phyloP scores from a whole-genome alignment of 257 asterid genomes.

The Pogostemon cablin region DNA sequence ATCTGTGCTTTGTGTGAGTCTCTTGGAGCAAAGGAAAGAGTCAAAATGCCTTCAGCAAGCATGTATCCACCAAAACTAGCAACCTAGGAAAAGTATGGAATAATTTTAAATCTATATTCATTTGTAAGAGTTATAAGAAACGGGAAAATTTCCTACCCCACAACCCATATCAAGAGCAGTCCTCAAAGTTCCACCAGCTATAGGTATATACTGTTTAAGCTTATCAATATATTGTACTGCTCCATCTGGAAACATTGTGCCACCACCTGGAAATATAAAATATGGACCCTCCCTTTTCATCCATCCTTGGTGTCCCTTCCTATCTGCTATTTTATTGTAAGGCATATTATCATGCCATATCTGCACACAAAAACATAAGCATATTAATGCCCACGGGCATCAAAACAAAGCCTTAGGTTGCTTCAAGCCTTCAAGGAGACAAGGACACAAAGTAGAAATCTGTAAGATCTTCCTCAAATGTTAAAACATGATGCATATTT shows the following conservation, averaged over 20 bases:
- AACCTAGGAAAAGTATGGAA: constrained; percentile 58
- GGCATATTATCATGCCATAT: constrained; percentile 99
- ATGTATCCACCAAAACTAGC: constrained; percentile 98
- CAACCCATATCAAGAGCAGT: constrained; percentile 99
- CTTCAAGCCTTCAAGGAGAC: not conserved
- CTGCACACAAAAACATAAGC: constrained; percentile 45
- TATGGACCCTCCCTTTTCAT: constrained; percentile 89
- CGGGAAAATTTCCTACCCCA: constrained; percentile 57
- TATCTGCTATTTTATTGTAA: constrained; percentile 85
- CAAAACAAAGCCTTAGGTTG: constrained; percentile 19
- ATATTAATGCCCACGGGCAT: constrained; percentile 16
- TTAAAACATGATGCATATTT: not conserved
- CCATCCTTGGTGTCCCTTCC: constrained; percentile 99
- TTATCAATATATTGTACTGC: constrained; percentile 88
- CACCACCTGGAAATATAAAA: constrained; percentile 96
- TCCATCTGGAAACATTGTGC: constrained; percentile 97
- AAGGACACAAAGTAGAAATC: not conserved
- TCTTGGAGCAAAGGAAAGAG: constrained; percentile 96
- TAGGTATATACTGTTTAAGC: constrained; percentile 91
- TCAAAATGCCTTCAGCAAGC: constrained; percentile 73
- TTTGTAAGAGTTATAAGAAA: constrained; percentile 6
- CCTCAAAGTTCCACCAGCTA: constrained; percentile 81
- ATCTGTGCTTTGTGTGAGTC: constrained; percentile 96
- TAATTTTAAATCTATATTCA: constrained; percentile 5
- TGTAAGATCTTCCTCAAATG: constrained; percentile 8